These are phyloP conservation scores for Starmerella apis DNA, from an alignment of 805 yeast genomes.

Conservation along the genomic window DNA sequence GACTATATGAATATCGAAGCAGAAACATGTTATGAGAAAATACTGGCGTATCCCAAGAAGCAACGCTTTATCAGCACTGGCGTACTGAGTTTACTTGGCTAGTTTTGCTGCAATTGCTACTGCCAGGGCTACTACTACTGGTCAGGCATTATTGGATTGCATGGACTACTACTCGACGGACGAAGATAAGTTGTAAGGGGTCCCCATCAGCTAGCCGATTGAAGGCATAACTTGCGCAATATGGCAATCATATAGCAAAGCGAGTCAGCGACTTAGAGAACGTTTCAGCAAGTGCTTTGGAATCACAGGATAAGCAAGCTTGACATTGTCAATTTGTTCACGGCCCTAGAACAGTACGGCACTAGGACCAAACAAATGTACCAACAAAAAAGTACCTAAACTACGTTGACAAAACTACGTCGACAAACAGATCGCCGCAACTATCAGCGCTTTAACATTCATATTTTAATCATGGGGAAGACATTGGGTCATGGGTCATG, in stretches of 20 bases:
- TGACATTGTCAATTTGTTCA: conserved; percentile 37
- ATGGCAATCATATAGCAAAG: conserved; percentile 11
- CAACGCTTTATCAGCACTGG: conserved; percentile 36
- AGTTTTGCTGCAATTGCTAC: conserved; percentile 24
- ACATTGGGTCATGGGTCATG: too few relatives aligned
- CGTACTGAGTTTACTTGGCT: conserved; percentile 40
- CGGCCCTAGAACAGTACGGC: too few relatives aligned
- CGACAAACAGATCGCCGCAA: too few relatives aligned
- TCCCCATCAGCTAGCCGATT: conserved; percentile 27
- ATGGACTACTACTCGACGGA: conserved; percentile 36
- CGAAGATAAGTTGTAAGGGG: conserved; percentile 31
- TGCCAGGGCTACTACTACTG: conserved; percentile 31
- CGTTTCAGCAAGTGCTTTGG: conserved; percentile 36
- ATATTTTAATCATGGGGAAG: too few relatives aligned
- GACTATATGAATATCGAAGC: conserved; percentile 29
- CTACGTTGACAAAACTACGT: too few relatives aligned
- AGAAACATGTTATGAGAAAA: conserved; percentile 32
- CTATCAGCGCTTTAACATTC: too few relatives aligned
- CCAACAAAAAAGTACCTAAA: too few relatives aligned
- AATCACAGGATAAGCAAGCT: conserved; percentile 44
- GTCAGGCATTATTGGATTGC: conserved; percentile 37
- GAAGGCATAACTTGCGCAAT: too few relatives aligned
- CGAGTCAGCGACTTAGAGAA: neutral
- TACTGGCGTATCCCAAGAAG: conserved; percentile 30
- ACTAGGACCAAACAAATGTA: too few relatives aligned